These are phyloP conservation scores for Aspergillus cristatus DNA, from an alignment of 495 filamentous ascomycete species.

Conservation along the genomic window DNA sequence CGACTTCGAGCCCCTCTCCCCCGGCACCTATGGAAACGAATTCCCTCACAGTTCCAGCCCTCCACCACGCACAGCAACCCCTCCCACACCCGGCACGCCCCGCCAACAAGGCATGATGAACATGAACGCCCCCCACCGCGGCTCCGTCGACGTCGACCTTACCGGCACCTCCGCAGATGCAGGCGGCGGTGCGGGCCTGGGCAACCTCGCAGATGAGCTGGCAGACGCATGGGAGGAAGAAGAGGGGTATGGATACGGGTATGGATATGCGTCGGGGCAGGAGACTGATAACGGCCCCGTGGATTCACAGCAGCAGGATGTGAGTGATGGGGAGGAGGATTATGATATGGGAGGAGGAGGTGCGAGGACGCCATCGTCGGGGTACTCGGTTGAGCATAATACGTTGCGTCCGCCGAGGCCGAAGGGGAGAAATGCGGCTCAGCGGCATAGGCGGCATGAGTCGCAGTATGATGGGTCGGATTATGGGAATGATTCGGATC, in stretches of 20 bases:
- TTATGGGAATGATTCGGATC: constrained; percentile 61
- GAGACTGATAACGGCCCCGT: constrained; percentile 20
- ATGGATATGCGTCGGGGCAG: constrained; percentile 34
- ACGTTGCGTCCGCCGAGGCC: constrained; percentile 20
- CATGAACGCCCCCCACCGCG: constrained; percentile 40
- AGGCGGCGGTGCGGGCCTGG: constrained; percentile 51
- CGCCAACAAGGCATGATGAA: constrained; percentile 44
- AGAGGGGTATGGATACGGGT: constrained; percentile 35
- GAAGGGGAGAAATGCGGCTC: constrained; percentile 22
- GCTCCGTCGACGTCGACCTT: constrained; percentile 36
- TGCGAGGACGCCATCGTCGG: constrained; percentile 18
- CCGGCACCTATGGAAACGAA: constrained; percentile 27
- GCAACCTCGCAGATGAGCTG: constrained; percentile 74
- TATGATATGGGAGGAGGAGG: constrained; percentile 18
- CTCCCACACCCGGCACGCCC: constrained; percentile 52
- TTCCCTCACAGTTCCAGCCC: constrained; percentile 30
- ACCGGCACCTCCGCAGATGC: constrained; percentile 25
- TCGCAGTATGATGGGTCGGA: constrained; percentile 51
- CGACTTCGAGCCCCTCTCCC: constrained; percentile 45
- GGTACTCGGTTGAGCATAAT: constrained; percentile 16
- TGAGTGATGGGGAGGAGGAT: constrained; percentile 27
- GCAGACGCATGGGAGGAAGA: constrained; percentile 54
- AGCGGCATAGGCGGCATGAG: constrained; percentile 35
- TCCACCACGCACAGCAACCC: constrained; percentile 43
- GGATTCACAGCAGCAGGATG: constrained; percentile 22